Evolutionary conservation across 257 asterid genomes (phyloP).

Genomic region (Solanum boliviense): DNA sequence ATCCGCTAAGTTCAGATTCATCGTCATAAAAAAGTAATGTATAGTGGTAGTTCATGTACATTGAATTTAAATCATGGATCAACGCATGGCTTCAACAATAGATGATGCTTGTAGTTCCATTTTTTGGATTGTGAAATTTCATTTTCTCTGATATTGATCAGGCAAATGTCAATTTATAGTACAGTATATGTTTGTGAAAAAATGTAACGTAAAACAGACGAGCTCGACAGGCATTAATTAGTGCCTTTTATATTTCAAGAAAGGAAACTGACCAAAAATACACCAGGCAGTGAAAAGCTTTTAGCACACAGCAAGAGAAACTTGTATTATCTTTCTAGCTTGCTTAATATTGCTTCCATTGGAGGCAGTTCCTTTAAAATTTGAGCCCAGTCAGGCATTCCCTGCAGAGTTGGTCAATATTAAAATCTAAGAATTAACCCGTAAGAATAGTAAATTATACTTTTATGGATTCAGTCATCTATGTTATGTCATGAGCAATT

Average conservation of each 20-base stretch:
- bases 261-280: neutral
- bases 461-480: neutral
- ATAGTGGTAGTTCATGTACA: neutral
- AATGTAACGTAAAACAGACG: neutral
- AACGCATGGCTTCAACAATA: neutral
- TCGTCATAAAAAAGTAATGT: neutral
- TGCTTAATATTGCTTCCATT: slow-evolving; percentile 85
- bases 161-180: neutral
- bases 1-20: no score
- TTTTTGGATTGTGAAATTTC: neutral
- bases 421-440: neutral
- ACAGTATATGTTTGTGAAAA: neutral
- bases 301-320: neutral
- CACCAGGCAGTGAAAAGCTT: neutral
- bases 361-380: slow-evolving; percentile 78
- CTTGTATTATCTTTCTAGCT: slow-evolving; percentile 60
- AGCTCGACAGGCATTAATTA: neutral
- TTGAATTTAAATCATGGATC: neutral
- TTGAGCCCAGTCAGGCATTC: slow-evolving; percentile 96
- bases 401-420: slow-evolving; percentile 31
- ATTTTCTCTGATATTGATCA: neutral
- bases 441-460: neutral
- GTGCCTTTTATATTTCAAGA: neutral
- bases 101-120: neutral
- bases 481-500: neutral